These are phyloP conservation scores for Colletotrichum abscissum DNA, from an alignment of 2,329 filamentous ascomycete species.

Conservation along the genomic window DNA sequence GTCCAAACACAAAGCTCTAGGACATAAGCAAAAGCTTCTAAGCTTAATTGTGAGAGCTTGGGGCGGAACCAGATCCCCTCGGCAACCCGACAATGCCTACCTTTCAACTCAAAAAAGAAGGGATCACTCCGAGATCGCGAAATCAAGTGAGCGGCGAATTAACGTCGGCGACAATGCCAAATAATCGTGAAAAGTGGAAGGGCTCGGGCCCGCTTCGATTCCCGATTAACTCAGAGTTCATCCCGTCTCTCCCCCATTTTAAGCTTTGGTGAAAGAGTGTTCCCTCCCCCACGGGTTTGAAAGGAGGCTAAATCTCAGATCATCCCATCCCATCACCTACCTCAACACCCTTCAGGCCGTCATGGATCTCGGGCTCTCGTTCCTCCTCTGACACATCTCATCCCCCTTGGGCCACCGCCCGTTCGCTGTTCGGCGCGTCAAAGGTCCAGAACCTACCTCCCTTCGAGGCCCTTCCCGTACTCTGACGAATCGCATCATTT, in stretches of 20 bases:
- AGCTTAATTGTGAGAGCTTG: constrained; percentile 23
- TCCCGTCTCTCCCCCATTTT: not conserved
- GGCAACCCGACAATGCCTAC: not conserved
- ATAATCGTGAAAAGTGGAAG: not conserved
- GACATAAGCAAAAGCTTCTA: not conserved
- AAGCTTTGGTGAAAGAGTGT: not conserved
- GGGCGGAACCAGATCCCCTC: not conserved
- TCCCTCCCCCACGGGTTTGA: not conserved
- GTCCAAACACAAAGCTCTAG: not conserved
- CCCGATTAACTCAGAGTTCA: not conserved
- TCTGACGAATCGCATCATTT: not conserved
- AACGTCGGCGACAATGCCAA: not conserved
- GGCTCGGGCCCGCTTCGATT: not conserved
- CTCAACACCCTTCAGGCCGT: not conserved
- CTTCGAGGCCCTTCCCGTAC: not conserved
- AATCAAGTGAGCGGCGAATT: not conserved
- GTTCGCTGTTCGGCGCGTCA: not conserved
- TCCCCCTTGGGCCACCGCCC: not conserved
- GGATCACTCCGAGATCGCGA: not conserved
- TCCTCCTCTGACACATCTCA: constrained; percentile 1
- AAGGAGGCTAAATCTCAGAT: not conserved
- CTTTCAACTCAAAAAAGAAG: not conserved
- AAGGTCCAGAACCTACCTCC: not conserved
- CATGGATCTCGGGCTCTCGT: not conserved
- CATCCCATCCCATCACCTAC: not conserved